Evolutionary conservation across 2,329 filamentous ascomycete genomes (phyloP), one percentile per base, ranked within the genome.

Genomic region (Aspergillus novoparasiticus): DNA sequence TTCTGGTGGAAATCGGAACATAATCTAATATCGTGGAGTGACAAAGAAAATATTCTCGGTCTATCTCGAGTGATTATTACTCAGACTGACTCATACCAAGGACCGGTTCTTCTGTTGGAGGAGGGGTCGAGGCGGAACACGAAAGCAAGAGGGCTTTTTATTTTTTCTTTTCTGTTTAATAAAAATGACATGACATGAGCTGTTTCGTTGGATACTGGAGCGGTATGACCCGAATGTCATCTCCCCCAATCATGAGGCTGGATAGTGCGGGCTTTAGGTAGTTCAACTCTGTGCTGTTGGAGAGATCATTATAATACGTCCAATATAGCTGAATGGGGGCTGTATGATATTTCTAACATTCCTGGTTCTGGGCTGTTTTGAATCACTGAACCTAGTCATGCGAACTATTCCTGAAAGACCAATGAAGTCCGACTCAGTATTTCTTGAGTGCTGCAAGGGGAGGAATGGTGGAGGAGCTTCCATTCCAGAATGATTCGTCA

Each of bases 231-330:
- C 58, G 58, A 59, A 43, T 43, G 26, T 39, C 34, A 54, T 41
- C 48, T 28, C 16, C 48, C 59, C 59, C 59, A 61, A 59, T 64
- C 62, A 64, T 43, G 56, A 32, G 51, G 57, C 51, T 39, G 46
- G 48, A 21, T 9, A 6, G 28, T 32, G 48, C 8, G 55, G 55
- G 32, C n/a, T 43, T 23, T 41, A 16, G 41, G 11, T 50, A 21
- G n/a, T 60, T 43, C 36, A 28, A 28, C 26, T 16, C 21, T 45
- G 10, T n/a, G 6, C 46, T 45, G 23, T 28, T 28, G 26, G 26
- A 11, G 46, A 6, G 45, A 41, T 58, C 39, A n/a, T 26, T 6
- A 39, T 50, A 26, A 30, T 51, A 32, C 48, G 16, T 21, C 28
- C 16, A 32, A 21, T 32, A 32, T 32, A 51, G 28, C 30, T 28